These are phyloP conservation scores for Corniculantispora saksenae DNA, from an alignment of 2,329 filamentous ascomycete species.

Conservation along the genomic window DNA sequence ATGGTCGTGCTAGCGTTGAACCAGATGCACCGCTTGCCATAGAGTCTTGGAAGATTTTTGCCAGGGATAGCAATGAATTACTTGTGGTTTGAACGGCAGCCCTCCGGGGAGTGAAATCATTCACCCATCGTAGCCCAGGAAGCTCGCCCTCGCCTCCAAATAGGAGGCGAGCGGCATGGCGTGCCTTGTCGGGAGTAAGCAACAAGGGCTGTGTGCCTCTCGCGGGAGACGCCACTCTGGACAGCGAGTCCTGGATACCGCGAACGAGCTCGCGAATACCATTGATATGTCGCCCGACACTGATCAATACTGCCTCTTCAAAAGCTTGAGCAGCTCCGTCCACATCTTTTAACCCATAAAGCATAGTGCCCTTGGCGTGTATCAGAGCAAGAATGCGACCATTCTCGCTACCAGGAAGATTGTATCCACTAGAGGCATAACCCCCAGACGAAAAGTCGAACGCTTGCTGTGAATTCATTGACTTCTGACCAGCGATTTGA, in stretches of 20 bases:
- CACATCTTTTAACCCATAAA: constrained; percentile 86
- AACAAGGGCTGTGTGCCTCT: constrained; percentile 60
- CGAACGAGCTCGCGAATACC: constrained; percentile 78
- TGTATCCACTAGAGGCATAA: constrained; percentile 70
- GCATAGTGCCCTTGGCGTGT: constrained; percentile 97
- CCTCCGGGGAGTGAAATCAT: constrained; percentile 69
- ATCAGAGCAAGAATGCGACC: constrained; percentile 90
- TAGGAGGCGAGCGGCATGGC: constrained; percentile 78
- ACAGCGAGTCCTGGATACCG: constrained; percentile 72
- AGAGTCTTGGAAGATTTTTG: constrained; percentile 96
- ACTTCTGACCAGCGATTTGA: not conserved
- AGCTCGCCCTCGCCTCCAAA: constrained; percentile 76
- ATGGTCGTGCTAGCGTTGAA: constrained; percentile 57
- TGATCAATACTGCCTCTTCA: constrained; percentile 91
- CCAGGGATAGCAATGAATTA: constrained; percentile 89
- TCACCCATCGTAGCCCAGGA: constrained; percentile 74
- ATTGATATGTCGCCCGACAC: constrained; percentile 68
- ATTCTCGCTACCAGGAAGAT: constrained; percentile 82
- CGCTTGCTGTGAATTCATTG: constrained; percentile 45
- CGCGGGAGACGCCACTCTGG: constrained; percentile 34
- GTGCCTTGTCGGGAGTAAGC: constrained; percentile 78
- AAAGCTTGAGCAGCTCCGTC: constrained; percentile 81
- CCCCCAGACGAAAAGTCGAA: constrained; percentile 37
- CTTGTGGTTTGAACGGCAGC: constrained; percentile 91
- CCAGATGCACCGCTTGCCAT: constrained; percentile 73